phyloP scores from a whole-genome alignment of 2,329 filamentous ascomycete species.

The Chaetothyriales sp. region DNA sequence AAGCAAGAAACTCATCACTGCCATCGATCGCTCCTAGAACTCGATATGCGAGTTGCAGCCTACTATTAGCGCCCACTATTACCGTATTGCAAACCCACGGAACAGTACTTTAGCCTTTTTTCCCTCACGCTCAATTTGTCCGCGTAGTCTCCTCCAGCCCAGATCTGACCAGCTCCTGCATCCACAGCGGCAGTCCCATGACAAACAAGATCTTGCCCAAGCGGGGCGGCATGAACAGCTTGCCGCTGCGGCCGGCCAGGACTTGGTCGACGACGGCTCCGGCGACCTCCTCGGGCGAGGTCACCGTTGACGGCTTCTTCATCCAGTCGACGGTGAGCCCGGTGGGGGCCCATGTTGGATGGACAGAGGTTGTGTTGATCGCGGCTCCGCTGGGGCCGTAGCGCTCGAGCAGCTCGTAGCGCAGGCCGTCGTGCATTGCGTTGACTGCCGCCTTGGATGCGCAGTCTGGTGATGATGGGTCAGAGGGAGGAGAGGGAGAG shows the following conservation, averaged over 20 bases:
- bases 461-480: neutral
- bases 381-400: slow-evolving; percentile 29
- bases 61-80: no score
- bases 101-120: no score
- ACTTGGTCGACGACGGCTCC: slow-evolving; percentile 43
- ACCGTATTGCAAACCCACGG: no score
- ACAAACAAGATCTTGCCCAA: neutral
- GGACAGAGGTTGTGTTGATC: slow-evolving; percentile 14
- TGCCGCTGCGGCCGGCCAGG: slow-evolving; percentile 12
- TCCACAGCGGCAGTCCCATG: slow-evolving; percentile 10
- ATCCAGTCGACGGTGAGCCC: slow-evolving; percentile 29
- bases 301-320: slow-evolving; percentile 24
- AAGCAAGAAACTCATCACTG: no score
- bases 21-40: no score
- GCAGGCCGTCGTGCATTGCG: slow-evolving; percentile 23
- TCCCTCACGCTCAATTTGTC: neutral
- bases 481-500: neutral
- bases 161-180: slow-evolving; percentile 6
- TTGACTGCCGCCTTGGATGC: neutral
- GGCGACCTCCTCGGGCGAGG: slow-evolving; percentile 32
- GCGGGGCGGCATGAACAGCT: slow-evolving; percentile 11
- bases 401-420: slow-evolving; percentile 42
- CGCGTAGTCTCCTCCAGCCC: neutral
- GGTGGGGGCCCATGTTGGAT: slow-evolving; percentile 16
- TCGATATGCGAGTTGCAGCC: no score